These are phyloP conservation scores for Candida saitoana DNA, from an alignment of 805 yeast genomes.

Conservation along the genomic window DNA sequence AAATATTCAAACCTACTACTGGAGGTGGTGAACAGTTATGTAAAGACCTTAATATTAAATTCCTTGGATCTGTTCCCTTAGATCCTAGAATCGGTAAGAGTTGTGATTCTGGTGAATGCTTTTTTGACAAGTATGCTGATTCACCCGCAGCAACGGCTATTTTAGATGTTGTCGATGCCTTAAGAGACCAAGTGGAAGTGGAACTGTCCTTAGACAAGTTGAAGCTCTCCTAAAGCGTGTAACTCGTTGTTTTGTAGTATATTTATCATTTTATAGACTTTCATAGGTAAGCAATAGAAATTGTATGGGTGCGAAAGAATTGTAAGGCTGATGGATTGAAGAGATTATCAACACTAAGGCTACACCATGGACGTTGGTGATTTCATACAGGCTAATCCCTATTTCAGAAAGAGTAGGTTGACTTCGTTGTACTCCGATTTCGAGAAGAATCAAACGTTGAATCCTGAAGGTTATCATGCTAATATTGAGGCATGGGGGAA, in stretches of 20 bases:
- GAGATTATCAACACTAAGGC: no score
- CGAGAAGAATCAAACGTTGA: constrained; percentile 22
- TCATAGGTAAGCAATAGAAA: background rate
- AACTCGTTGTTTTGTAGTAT: background rate
- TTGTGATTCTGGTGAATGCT: constrained; percentile 84
- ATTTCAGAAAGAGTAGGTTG: constrained; percentile 27
- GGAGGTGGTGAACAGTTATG: constrained; percentile 92
- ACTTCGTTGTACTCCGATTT: constrained; percentile 36
- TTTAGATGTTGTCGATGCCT: constrained; percentile 70
- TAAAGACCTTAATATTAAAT: constrained; percentile 70
- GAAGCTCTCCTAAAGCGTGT: constrained; percentile 3
- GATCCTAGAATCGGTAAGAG: constrained; percentile 92
- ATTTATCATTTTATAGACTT: background rate
- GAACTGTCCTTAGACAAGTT: constrained; percentile 26
- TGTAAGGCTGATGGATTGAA: background rate
- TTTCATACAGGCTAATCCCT: constrained; percentile 12
- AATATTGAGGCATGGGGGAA: constrained; percentile 36
- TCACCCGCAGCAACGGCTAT: constrained; percentile 91
- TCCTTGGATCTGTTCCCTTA: constrained; percentile 87
- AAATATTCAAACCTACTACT: constrained; percentile 90
- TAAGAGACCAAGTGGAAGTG: constrained; percentile 53
- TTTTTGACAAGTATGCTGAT: constrained; percentile 78
- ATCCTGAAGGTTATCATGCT: constrained; percentile 42
- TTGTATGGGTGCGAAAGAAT: background rate
- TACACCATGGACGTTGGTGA: constrained; percentile 9